Evolutionary conservation across 345 rosid genomes (phyloP).

Genomic region (Salix exigua): DNA sequence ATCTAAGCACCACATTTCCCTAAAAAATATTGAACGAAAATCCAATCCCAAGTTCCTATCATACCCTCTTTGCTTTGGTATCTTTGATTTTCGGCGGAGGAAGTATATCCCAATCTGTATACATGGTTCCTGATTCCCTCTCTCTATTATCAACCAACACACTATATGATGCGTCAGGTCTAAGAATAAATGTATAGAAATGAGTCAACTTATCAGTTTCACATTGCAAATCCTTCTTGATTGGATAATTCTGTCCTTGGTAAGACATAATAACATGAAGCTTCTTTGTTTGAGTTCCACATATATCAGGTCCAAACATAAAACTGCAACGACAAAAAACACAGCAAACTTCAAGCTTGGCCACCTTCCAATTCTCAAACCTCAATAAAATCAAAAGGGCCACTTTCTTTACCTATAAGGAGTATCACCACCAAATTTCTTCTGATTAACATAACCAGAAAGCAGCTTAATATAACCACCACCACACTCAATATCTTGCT

Average conservation of each 20-base stretch:
- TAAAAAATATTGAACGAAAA: neutral
- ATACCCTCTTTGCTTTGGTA: constrained; percentile 74
- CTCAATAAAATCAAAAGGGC: neutral
- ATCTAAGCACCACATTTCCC: neutral
- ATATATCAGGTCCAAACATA: constrained; percentile 98
- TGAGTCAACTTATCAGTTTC: constrained; percentile 90
- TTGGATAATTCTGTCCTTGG: constrained; percentile 93
- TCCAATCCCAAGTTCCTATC: neutral
- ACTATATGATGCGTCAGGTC: constrained; percentile 89
- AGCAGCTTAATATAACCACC: constrained; percentile 94
- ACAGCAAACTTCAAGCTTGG: neutral
- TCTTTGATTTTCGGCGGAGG: constrained; percentile 80
- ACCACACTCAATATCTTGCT: constrained; percentile 96
- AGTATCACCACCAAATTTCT: constrained; percentile 98
- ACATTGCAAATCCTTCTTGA: constrained; percentile 83
- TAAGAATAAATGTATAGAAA: constrained; percentile 88
- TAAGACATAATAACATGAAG: constrained; percentile 82
- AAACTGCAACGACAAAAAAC: constrained; percentile 43
- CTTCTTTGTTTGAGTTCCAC: constrained; percentile 88
- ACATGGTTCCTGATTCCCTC: constrained; percentile 88
- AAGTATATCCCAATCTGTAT: constrained; percentile 92
- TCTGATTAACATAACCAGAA: constrained; percentile 93
- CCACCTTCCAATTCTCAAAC: neutral
- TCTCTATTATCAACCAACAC: constrained; percentile 78
- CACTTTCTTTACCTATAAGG: constrained; percentile 63